Evolutionary conservation across 345 rosid genomes (phyloP), one percentile per base, ranked within the genome.

Genomic region (Pistacia vera): DNA sequence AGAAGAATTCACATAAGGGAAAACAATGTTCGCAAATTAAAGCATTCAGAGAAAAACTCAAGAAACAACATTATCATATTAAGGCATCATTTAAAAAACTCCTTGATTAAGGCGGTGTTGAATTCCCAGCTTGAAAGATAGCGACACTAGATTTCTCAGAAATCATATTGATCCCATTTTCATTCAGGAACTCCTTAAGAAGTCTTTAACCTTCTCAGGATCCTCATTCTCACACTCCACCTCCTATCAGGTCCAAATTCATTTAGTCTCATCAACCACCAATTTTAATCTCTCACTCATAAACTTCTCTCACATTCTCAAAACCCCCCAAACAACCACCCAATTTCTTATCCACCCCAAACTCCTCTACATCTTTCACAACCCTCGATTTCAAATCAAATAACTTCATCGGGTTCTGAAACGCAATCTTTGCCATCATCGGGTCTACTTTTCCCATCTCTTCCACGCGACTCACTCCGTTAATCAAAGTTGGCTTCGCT

Each of bases 241-340:
- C 85, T 93, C 98, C 57, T 85, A 95, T 48, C 85, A 4, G 68
- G 85, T 54, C 97, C 98, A 73, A 95, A 93, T 13, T 73, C 87
- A 93, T 73, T 77, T 87, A 2, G 95, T 95, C 83, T 93, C 93
- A 72, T 95, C 99, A 63, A 95, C 93, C 86, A 90, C 97, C 82
- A 93, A 77, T 51, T 78, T 90, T 78, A 93, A 77, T 13, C 92
- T 75, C 70, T 86, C 99, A 90, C 5, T 88, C 83, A 63, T 89
- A 86, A 20, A 90, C 92, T 65, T 75, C 79, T 75, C 97, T 88
- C 54, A 86, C 84, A 80, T 93, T 95, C 83, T 86, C 91, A 78
- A 93, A 95, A 66, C 98, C 97, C 33, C 98, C 98, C 78, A 93
- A 83, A 76, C 97, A 88, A 85, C 72, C 88, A 85, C 12, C 74